Conservation (phyloP, 2,329 filamentous ascomycete genomes). For the Hymenotorrendiella dingleyae region DNA sequence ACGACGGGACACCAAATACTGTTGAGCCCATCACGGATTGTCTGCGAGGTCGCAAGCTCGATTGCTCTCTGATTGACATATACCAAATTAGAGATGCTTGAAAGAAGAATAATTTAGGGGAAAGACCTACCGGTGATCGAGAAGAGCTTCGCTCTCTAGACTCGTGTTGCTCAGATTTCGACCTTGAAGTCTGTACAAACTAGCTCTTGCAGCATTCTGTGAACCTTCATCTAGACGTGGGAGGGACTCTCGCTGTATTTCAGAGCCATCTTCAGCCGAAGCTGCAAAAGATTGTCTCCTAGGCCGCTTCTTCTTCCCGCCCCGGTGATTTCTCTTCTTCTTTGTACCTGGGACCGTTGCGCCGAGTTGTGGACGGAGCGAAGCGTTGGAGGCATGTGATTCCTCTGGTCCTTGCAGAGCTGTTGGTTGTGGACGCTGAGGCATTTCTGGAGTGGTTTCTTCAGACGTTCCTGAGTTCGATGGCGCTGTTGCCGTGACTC, state of each 20-base stretch:
- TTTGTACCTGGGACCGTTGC: conserved; percentile 14
- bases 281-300: conserved; percentile 77
- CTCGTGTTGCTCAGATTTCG: conserved; percentile 74
- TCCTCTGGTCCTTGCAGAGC: conserved; percentile 18
- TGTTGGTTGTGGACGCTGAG: conserved; percentile 23
- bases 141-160: conserved; percentile 77
- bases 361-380: conserved; percentile 15
- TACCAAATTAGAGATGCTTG: too few relatives aligned
- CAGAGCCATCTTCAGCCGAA: conserved; percentile 43
- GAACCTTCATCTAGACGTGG: conserved; percentile 29
- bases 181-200: conserved; percentile 44
- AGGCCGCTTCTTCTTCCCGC: conserved; percentile 69
- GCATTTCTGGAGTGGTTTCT: not conserved
- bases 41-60: conserved; percentile 57
- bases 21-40: conserved; percentile 42
- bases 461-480: conserved; percentile 7
- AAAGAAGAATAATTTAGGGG: too few relatives aligned
- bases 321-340: conserved; percentile 70
- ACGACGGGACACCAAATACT: conserved; percentile 31
- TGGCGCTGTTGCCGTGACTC: conserved; percentile 5
- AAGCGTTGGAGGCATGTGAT: conserved; percentile 12
- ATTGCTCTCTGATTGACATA: conserved; percentile 35
- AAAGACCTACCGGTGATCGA: conserved; percentile 72
- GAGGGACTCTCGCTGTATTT: conserved; percentile 30
- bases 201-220: conserved; percentile 26